These are phyloP conservation scores for Peronosclerospora sorghi DNA, from an alignment of 352 stramenopile species.

Conservation along the genomic window DNA sequence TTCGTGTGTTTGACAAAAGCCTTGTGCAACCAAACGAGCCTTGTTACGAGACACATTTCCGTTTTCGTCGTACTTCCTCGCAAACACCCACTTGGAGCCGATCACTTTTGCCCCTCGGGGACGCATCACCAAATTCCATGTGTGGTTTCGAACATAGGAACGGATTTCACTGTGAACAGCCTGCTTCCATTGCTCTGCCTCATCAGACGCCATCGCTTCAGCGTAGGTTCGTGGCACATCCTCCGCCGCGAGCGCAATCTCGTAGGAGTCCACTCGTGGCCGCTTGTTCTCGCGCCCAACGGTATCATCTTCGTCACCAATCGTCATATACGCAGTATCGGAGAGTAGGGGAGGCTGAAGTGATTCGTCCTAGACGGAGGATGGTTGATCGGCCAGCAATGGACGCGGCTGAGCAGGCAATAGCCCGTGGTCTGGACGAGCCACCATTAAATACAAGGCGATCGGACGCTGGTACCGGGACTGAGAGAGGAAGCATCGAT, in stretches of 20 bases:
- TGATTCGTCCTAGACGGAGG: too few relatives aligned
- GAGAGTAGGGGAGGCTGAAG: too few relatives aligned
- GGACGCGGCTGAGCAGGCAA: too few relatives aligned
- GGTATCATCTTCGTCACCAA: too few relatives aligned
- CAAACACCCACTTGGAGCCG: neutral
- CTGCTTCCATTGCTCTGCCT: slow-evolving; percentile 10
- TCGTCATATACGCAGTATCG: too few relatives aligned
- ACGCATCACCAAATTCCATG: neutral
- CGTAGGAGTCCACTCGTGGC: neutral
- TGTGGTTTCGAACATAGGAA: neutral
- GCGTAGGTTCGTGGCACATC: neutral
- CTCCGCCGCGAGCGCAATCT: neutral
- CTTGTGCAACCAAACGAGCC: neutral
- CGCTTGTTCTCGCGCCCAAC: too few relatives aligned
- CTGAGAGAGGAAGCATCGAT: too few relatives aligned
- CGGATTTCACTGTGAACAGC: slow-evolving; percentile 7
- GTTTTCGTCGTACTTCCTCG: neutral
- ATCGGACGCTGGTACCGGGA: too few relatives aligned
- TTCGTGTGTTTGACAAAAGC: slow-evolving; percentile 3
- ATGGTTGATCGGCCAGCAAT: too few relatives aligned
- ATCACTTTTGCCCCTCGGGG: neutral
- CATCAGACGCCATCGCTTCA: neutral
- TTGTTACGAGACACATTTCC: neutral
- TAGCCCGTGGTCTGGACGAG: too few relatives aligned
- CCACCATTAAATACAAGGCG: too few relatives aligned